phyloP scores from a whole-genome alignment of 371 early-diverging fungal genomes.

The Actinomucor elegans region DNA sequence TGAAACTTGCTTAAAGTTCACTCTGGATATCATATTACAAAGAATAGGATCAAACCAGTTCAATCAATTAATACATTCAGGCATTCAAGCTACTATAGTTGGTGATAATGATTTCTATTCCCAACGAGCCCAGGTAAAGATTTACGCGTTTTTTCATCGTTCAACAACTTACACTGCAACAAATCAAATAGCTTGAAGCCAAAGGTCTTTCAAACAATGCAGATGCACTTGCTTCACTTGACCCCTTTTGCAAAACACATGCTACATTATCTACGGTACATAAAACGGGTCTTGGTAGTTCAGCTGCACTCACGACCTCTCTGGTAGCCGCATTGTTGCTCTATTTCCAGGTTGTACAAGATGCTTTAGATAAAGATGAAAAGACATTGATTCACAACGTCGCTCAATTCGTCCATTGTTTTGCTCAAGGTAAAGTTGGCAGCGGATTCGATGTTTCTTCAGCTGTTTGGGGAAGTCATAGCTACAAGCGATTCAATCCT shows the following conservation, averaged over 20 bases:
- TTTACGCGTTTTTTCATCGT: constrained; percentile 7
- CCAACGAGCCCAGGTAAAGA: constrained; percentile 68
- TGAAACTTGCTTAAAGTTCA: constrained; percentile 32
- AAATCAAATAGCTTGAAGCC: constrained; percentile 24
- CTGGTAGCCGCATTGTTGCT: constrained; percentile 77
- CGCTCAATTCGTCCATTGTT: constrained; percentile 91
- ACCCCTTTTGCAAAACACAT: constrained; percentile 69
- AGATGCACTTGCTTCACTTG: constrained; percentile 59
- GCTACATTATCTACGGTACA: constrained; percentile 75
- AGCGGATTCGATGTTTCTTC: constrained; percentile 95
- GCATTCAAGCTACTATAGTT: constrained; percentile 71
- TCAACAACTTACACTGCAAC: no score
- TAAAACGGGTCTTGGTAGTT: constrained; percentile 96
- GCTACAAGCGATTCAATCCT: constrained; percentile 85
- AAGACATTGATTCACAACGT: constrained; percentile 70
- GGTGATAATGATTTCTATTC: constrained; percentile 97
- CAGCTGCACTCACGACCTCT: constrained; percentile 91
- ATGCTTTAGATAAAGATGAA: background rate
- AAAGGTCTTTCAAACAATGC: constrained; percentile 54
- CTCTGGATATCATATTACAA: constrained; percentile 35
- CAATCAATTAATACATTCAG: constrained; percentile 21
- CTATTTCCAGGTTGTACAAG: constrained; percentile 58
- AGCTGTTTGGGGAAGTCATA: constrained; percentile 89
- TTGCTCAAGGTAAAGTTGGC: constrained; percentile 97
- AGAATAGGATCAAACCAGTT: constrained; percentile 21